Evolutionary conservation across 192 early-diverging fungal species (phyloP).

Genomic region (Coemansia sp.): DNA sequence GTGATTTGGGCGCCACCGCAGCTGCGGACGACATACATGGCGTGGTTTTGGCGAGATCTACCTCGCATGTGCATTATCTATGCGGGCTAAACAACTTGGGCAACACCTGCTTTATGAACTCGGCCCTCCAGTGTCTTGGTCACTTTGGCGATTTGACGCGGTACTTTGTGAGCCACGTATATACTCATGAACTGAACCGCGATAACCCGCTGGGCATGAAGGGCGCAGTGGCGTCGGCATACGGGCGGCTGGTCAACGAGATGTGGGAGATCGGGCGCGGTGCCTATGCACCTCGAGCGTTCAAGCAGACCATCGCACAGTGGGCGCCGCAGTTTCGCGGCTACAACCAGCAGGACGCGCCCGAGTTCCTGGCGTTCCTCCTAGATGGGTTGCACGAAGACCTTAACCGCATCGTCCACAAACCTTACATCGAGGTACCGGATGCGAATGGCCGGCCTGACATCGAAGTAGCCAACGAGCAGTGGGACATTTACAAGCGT

Average conservation of each 20-base stretch:
- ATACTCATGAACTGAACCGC: conserved; percentile 64
- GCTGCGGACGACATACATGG: not conserved
- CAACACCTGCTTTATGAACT: conserved; percentile 94
- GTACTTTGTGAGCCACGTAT: conserved; percentile 62
- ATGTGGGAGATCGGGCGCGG: conserved; percentile 60
- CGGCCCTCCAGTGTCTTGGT: conserved; percentile 85
- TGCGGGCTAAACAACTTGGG: conserved; percentile 82
- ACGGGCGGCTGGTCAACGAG: conserved; percentile 63
- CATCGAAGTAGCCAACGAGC: conserved; percentile 64
- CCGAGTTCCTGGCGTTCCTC: conserved; percentile 78
- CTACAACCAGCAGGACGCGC: conserved; percentile 84
- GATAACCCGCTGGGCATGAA: conserved; percentile 76
- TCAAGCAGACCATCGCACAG: conserved; percentile 66
- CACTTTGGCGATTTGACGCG: conserved; percentile 66
- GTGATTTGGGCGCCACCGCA: not conserved
- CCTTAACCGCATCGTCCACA: conserved; percentile 76
- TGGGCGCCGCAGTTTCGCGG: conserved; percentile 60
- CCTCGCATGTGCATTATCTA: conserved; percentile 41
- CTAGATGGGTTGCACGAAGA: conserved; percentile 89
- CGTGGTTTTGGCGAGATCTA: not conserved
- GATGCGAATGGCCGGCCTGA: conserved; percentile 69
- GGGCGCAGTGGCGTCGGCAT: conserved; percentile 68
- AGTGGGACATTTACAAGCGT: conserved; percentile 73
- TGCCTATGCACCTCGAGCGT: conserved; percentile 69
- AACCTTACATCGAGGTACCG: conserved; percentile 78